Percentiles rank a stretch among this genome's conserved stretches.
Evolutionary conservation across 139 green algal species (phyloP).

Genomic region (Axilococcus clingmanii): DNA sequence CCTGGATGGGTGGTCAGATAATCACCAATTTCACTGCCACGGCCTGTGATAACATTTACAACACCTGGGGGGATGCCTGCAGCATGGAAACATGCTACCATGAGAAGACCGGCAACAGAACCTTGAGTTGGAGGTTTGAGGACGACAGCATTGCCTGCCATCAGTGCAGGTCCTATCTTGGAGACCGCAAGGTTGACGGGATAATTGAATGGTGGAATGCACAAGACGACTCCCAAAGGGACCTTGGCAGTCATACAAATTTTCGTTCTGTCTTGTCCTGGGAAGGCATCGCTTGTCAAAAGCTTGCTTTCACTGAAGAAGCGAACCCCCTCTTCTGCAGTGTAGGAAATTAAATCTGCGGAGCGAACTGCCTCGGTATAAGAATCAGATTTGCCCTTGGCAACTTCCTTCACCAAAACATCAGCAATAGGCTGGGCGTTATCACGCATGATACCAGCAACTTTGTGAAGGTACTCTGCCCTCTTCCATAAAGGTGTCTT

Average conservation of each 20-base stretch:
- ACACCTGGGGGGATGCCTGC: conserved; percentile 76
- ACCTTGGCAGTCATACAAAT: conserved; percentile 72
- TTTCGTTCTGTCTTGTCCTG: conserved; percentile 82
- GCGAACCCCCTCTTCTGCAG: conserved; percentile 85
- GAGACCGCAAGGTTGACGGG: conserved; percentile 87
- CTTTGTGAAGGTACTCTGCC: conserved; percentile 69
- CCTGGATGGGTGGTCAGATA: conserved; percentile 82
- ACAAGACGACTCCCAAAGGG: conserved; percentile 83
- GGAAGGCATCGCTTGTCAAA: conserved; percentile 81
- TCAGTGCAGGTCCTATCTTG: conserved; percentile 91
- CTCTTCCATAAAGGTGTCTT: conserved; percentile 82
- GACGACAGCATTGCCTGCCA: conserved; percentile 92
- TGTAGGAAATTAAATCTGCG: conserved; percentile 87
- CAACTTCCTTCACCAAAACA: conserved; percentile 83
- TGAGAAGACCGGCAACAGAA: conserved; percentile 72
- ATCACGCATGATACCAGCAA: conserved; percentile 63
- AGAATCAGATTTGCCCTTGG: conserved; percentile 81
- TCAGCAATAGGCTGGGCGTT: conserved; percentile 77
- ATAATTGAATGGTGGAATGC: conserved; percentile 98
- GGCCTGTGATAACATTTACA: conserved; percentile 69
- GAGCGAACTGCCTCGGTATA: conserved; percentile 71
- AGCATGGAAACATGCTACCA: conserved; percentile 77
- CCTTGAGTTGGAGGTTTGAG: conserved; percentile 95
- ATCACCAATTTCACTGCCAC: conserved; percentile 90
- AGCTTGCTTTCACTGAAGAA: conserved; percentile 75